phyloP scores from a whole-genome alignment of 495 filamentous ascomycete species.

The Lophiotrema nucula region DNA sequence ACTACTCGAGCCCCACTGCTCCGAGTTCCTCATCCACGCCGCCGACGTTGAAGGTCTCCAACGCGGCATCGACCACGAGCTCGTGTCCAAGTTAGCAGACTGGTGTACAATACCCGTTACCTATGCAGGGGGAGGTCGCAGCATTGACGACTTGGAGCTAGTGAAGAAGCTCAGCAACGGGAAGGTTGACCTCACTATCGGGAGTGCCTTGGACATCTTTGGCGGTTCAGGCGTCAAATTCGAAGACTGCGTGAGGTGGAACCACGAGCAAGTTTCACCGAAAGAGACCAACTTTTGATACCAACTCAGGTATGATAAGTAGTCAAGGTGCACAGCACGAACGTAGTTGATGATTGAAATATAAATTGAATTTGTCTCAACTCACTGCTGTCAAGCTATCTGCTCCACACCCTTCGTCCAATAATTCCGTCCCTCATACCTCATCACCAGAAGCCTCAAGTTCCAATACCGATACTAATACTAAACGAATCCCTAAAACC shows the following conservation, averaged over 20 bases:
- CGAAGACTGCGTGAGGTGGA: constrained; percentile 87
- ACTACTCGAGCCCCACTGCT: constrained; percentile 81
- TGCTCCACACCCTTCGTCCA: too few species aligned
- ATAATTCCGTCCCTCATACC: too few species aligned
- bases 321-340: too few species aligned
- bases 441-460: too few species aligned
- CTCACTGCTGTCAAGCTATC: too few species aligned
- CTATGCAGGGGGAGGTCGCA: constrained; percentile 90
- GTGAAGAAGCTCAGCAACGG: constrained; percentile 76
- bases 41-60: constrained; percentile 97
- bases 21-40: constrained; percentile 96
- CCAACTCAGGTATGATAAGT: too few species aligned
- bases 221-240: constrained; percentile 83
- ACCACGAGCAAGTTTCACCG: constrained; percentile 44
- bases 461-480: too few species aligned
- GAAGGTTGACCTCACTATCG: constrained; percentile 90
- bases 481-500: too few species aligned
- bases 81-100: constrained; percentile 71
- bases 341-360: too few species aligned
- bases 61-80: constrained; percentile 78
- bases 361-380: too few species aligned
- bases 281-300: neutral
- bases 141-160: constrained; percentile 71
- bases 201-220: constrained; percentile 93
- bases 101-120: constrained; percentile 93